A percentile compares a stretch with the other conserved stretches of the same genome.
phyloP scores from a whole-genome alignment of 768 basidiomycete genomes.

The Lentinula aciculospora region DNA sequence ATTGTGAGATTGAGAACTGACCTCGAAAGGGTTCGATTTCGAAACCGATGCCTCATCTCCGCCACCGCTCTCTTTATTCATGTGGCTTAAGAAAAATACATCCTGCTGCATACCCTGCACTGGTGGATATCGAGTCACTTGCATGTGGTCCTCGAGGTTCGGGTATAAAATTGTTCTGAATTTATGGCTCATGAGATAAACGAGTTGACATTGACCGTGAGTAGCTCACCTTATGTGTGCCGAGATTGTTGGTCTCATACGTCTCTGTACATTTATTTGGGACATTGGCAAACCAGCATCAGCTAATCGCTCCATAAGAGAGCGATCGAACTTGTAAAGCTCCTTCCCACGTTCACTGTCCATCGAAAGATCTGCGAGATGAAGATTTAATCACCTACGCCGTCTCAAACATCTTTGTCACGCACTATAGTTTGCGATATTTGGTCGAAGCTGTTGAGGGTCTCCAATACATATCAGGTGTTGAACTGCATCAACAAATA shows the following conservation, averaged over 20 bases:
- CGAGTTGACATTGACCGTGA: neutral
- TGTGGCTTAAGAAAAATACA: constrained; percentile 64
- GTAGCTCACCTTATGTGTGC: constrained; percentile 45
- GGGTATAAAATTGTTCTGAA: constrained; percentile 57
- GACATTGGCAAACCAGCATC: constrained; percentile 57
- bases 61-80: constrained; percentile 52
- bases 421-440: constrained; percentile 56
- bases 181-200: neutral
- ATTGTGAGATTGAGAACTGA: constrained; percentile 17
- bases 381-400: too few species aligned
- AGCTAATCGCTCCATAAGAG: constrained; percentile 71
- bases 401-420: too few species aligned
- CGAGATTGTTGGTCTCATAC: constrained; percentile 72
- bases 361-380: constrained; percentile 56
- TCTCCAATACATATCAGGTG: constrained; percentile 82
- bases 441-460: constrained; percentile 70
- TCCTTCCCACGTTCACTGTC: constrained; percentile 51
- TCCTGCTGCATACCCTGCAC: constrained; percentile 62
- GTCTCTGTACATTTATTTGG: constrained; percentile 61
- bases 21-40: constrained; percentile 68
- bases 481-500: constrained; percentile 31
- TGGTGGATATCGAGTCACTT: constrained; percentile 43
- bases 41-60: constrained; percentile 52
- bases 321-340: constrained; percentile 65
- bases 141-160: constrained; percentile 47